These are phyloP conservation scores for Eimeria sp. DNA, from an alignment of 169 alveolate genomes.

Conservation along the genomic window DNA sequence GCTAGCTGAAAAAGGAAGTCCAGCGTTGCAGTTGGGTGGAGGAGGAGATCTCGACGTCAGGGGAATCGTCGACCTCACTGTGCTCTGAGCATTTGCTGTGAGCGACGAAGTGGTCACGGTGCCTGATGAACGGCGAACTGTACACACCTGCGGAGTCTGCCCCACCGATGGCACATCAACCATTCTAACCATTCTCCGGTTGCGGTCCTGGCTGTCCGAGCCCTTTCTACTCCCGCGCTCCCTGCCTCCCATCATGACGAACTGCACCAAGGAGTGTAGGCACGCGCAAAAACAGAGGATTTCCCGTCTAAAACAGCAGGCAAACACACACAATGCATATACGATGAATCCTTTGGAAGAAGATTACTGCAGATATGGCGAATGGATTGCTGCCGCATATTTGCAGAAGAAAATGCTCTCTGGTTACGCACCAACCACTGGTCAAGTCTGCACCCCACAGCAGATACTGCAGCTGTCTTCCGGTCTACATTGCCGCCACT, in stretches of 20 bases:
- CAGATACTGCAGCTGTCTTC: not conserved
- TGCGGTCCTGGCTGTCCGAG: not conserved
- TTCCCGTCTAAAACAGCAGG: not conserved
- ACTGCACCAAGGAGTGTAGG: not conserved
- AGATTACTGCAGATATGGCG: not conserved
- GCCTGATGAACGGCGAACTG: not conserved
- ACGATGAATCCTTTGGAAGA: not conserved
- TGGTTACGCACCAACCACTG: not conserved
- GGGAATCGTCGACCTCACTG: no score
- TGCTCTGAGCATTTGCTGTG: no score
- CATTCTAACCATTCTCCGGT: not conserved
- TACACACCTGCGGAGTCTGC: not conserved
- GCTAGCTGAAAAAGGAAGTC: no score
- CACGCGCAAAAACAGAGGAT: no score
- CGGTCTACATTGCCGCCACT: not conserved
- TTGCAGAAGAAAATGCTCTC: no score
- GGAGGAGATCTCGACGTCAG: no score
- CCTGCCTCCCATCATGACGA: not conserved
- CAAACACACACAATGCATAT: not conserved
- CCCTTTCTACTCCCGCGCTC: not conserved
- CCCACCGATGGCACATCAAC: not conserved
- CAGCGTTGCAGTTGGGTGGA: no score
- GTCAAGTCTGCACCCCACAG: slow-evolving; percentile 3
- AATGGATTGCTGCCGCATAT: slow-evolving; percentile 7
- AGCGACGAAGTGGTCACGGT: not conserved